These are phyloP conservation scores for Penicillium egyptiacum DNA, from an alignment of 495 filamentous ascomycete species.

Conservation along the genomic window DNA sequence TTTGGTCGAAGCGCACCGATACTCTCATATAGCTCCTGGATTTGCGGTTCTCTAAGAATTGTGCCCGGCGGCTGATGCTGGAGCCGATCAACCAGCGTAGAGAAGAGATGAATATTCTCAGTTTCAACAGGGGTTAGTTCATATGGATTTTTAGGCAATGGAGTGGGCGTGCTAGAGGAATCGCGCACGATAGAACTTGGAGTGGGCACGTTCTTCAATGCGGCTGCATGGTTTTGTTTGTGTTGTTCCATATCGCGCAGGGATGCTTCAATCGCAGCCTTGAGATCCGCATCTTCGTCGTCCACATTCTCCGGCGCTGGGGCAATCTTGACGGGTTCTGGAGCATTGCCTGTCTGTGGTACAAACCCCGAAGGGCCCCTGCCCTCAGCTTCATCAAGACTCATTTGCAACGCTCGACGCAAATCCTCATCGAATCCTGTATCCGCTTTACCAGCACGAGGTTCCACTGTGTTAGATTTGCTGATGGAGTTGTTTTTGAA, in stretches of 20 bases:
- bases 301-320: conserved; percentile 36
- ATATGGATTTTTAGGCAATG: conserved; percentile 81
- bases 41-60: conserved; percentile 91
- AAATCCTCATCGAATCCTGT: conserved; percentile 95
- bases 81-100: conserved; percentile 89
- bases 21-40: conserved; percentile 96
- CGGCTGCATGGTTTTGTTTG: conserved; percentile 82
- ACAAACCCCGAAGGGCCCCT: conserved; percentile 69
- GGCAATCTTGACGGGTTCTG: conserved; percentile 39
- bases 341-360: conserved; percentile 56
- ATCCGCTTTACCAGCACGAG: conserved; percentile 77
- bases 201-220: conserved; percentile 65
- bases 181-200: conserved; percentile 31
- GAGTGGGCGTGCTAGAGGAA: conserved; percentile 30
- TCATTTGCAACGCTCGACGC: conserved; percentile 91
- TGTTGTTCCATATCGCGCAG: conserved; percentile 97
- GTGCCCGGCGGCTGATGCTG: conserved; percentile 95
- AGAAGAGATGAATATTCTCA: conserved; percentile 96
- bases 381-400: conserved; percentile 85
- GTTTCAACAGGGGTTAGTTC: conserved; percentile 92
- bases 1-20: conserved; percentile 91
- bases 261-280: conserved; percentile 96
- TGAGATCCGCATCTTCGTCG: conserved; percentile 85
- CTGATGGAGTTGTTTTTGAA: conserved; percentile 54
- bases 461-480: conserved; percentile 72